Conservation (phyloP, 2,329 filamentous ascomycete genomes). For the Aureobasidium sp. region DNA sequence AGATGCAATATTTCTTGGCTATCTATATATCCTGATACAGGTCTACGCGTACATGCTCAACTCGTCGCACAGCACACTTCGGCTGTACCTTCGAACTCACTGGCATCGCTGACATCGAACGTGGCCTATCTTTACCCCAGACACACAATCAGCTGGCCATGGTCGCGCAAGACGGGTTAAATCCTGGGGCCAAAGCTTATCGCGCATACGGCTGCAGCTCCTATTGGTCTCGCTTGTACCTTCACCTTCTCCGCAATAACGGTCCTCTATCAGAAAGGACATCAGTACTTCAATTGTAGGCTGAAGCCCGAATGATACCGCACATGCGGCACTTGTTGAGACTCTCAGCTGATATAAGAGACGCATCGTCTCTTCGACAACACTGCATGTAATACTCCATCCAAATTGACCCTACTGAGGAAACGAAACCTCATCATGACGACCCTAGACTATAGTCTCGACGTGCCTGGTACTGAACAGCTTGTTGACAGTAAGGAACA, state of each 20-base stretch:
- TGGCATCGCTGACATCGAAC: neutral
- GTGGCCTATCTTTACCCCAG: neutral
- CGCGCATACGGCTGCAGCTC: neutral
- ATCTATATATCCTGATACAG: neutral
- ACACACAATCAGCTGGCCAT: neutral
- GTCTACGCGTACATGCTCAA: neutral
- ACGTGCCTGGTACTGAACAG: slow-evolving; percentile 31
- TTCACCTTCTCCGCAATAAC: slow-evolving; percentile 12
- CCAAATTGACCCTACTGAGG: too few species aligned
- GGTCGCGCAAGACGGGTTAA: neutral
- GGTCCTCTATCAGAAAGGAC: neutral
- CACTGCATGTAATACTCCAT: neutral
- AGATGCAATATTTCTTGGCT: neutral
- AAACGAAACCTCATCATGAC: neutral
- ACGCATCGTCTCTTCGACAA: neutral
- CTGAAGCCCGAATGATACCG: neutral
- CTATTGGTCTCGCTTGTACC: slow-evolving; percentile 13
- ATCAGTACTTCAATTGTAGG: neutral
- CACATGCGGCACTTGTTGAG: neutral
- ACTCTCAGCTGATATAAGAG: neutral
- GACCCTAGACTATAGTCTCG: slow-evolving; percentile 4
- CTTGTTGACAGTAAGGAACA: slow-evolving; percentile 25
- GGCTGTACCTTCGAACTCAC: neutral
- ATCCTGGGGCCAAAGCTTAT: neutral
- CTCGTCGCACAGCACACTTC: neutral